Base-by-base conservation (phyloP, 1,284 basidiomycete genomes). In the Trichosporon ovoides region DNA sequence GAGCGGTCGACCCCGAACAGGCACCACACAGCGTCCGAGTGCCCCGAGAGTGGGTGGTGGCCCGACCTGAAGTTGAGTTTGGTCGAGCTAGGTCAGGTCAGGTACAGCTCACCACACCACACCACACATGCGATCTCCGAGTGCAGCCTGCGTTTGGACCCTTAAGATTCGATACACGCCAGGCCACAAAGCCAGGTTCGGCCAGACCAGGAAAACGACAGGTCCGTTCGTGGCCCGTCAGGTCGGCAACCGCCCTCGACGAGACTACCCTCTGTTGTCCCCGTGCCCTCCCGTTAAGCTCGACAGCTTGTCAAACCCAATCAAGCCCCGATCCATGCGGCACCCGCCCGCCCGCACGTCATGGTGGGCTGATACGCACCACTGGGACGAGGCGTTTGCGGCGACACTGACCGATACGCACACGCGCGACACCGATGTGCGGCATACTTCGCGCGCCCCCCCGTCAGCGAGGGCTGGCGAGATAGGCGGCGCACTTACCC, bases 1-100 rank as follows among this genome's bases (percentile, higher is more conserved):
- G 43, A 48, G 43, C 43, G 43, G 43, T 48, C 24, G 43, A 48
- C 43, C 43, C 43, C 43, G 43, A 48, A 28, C 43, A 48, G 43
- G 43, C 43, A 48, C 43, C 43, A 22, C n/a, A n/a, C n/a, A 48
- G 22, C 22, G 43, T 48, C 43, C 43, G 43, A 48, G 43, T 48
- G 43, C 43, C 43, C 43, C 43, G 43, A 48, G 24, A 48, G 43
- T 48, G 43, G 24, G 24, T 28, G n/a, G n/a, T n/a, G 43, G 43
- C 19, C 43, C 24, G 43, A 48, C 24, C 24, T 31, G 43, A 31
- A n/a, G n/a, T n/a, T n/a, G n/a, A 9, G 4, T 9, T 31, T 31
- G 28, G 28, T 31, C 28, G 28, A 9, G 40, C 24, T 22, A 48
- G 43, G 43, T n/a, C n/a, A n/a, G n/a, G n/a, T n/a, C n/a, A n/a